phyloP scores from a whole-genome alignment of 371 early-diverging fungal genomes.

The Gilbertella persicaria region DNA sequence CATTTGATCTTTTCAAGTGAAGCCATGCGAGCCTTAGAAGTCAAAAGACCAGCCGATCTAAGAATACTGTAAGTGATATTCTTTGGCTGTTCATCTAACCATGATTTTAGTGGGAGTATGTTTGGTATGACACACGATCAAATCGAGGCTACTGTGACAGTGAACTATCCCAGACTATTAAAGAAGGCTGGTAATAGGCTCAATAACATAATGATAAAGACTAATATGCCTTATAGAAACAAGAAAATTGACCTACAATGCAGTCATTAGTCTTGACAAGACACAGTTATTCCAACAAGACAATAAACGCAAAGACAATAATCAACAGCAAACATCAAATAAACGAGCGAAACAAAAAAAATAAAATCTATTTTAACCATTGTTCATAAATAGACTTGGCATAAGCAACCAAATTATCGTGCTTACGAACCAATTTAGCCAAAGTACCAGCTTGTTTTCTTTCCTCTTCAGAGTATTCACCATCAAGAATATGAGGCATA shows the following conservation, averaged over 20 bases:
- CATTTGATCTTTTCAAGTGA: conserved; percentile 87
- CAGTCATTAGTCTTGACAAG: conserved; percentile 52
- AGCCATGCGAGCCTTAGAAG: conserved; percentile 75
- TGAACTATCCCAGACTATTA: conserved; percentile 34
- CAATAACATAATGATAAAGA: background rate
- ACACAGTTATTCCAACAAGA: conserved; percentile 12
- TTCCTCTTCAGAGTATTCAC: conserved; percentile 33
- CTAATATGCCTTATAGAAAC: conserved; percentile 47
- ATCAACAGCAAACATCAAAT: conserved; percentile 1
- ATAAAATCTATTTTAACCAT: conserved; percentile 25
- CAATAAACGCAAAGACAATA: conserved; percentile 17
- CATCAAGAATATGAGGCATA: conserved; percentile 30
- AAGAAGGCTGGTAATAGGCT: conserved; percentile 39
- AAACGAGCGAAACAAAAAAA: conserved; percentile 25
- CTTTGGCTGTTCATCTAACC: background rate
- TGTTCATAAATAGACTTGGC: conserved; percentile 42
- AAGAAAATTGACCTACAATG: conserved; percentile 54
- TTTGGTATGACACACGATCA: conserved; percentile 44
- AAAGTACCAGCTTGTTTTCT: conserved; percentile 43
- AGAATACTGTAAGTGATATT: conserved; percentile 72
- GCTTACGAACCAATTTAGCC: conserved; percentile 47
- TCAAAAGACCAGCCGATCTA: conserved; percentile 84
- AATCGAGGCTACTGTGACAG: conserved; percentile 31
- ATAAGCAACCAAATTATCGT: conserved; percentile 59
- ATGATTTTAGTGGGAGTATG: conserved; percentile 32